These are phyloP conservation scores for Thielaviopsis ethacetica DNA, from an alignment of 2,329 filamentous ascomycete genomes.

Conservation along the genomic window DNA sequence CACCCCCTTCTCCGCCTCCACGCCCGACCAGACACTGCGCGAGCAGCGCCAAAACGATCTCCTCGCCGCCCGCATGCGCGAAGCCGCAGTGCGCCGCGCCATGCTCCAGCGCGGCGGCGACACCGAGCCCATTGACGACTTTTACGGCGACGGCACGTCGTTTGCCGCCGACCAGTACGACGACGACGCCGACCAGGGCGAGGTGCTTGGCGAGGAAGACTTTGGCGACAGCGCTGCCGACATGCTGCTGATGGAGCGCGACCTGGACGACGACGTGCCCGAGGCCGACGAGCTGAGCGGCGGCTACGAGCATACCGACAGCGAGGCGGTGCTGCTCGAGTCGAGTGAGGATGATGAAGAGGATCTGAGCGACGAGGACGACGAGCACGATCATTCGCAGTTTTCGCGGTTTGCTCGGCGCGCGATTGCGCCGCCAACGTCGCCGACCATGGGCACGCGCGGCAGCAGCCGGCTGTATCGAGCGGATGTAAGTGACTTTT, in stretches of 20 bases:
- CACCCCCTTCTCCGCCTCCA: slow-evolving; percentile 14
- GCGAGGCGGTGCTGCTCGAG: slow-evolving; percentile 46
- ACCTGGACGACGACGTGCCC: slow-evolving; percentile 56
- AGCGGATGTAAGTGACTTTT: slow-evolving; percentile 35
- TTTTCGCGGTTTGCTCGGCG: slow-evolving; percentile 7
- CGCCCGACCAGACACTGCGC: slow-evolving; percentile 19
- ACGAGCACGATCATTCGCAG: slow-evolving; percentile 1
- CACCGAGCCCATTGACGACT: slow-evolving; percentile 34
- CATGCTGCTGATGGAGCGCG: slow-evolving; percentile 48
- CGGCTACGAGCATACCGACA: slow-evolving; percentile 65
- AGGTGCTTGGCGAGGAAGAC: slow-evolving; percentile 48
- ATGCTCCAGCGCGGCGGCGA: slow-evolving; percentile 10
- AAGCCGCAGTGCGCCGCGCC: slow-evolving; percentile 43
- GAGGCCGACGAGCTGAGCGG: slow-evolving; percentile 37
- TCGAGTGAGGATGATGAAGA: slow-evolving; percentile 30
- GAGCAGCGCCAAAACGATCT: slow-evolving; percentile 32
- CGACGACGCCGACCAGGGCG: slow-evolving; percentile 20
- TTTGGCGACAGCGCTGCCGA: slow-evolving; percentile 21
- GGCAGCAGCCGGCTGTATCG: slow-evolving; percentile 24
- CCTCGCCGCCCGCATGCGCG: slow-evolving; percentile 33
- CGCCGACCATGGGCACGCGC: slow-evolving; percentile 22
- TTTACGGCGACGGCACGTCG: slow-evolving; percentile 32
- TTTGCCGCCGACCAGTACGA: slow-evolving; percentile 4
- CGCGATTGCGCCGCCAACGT: slow-evolving; percentile 20
- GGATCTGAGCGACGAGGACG: slow-evolving; percentile 19